phyloP scores from a whole-genome alignment of 306 rosid genomes.

The Albizia julibrissin region DNA sequence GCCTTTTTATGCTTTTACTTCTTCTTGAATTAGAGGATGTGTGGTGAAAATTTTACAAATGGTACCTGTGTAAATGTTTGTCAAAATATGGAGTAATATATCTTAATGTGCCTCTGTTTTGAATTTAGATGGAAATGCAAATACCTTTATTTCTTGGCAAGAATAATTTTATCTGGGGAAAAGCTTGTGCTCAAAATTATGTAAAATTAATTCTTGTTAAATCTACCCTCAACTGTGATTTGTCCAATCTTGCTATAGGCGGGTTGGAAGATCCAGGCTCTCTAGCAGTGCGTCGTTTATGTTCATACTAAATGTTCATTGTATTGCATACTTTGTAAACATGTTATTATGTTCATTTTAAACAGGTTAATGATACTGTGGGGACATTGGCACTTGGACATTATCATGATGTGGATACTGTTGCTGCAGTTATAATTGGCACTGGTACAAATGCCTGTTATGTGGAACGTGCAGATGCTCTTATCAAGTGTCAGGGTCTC shows the following conservation, averaged over 20 bases:
- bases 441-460: slow-evolving; percentile 97
- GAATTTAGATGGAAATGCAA: neutral
- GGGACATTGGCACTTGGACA: slow-evolving; percentile 93
- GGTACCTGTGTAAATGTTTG: neutral
- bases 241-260: neutral
- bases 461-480: slow-evolving; percentile 85
- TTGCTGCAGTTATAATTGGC: slow-evolving; percentile 88
- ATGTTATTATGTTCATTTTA: slow-evolving; percentile 25
- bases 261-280: neutral
- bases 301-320: neutral
- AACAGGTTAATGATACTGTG: slow-evolving; percentile 86
- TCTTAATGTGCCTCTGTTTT: neutral
- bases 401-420: slow-evolving; percentile 81
- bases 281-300: neutral
- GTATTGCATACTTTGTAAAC: slow-evolving; percentile 4
- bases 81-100: neutral
- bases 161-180: neutral
- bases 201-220: slow-evolving; percentile 8
- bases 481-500: slow-evolving; percentile 87
- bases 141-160: neutral
- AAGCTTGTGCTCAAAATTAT: neutral
- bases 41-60: neutral
- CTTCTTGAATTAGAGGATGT: neutral
- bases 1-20: neutral
- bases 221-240: neutral